A percentile compares a stretch with the other conserved stretches of the same genome.
These are phyloP conservation scores for Cladosporium sp. DNA, from an alignment of 2,329 filamentous ascomycete species.

Conservation along the genomic window DNA sequence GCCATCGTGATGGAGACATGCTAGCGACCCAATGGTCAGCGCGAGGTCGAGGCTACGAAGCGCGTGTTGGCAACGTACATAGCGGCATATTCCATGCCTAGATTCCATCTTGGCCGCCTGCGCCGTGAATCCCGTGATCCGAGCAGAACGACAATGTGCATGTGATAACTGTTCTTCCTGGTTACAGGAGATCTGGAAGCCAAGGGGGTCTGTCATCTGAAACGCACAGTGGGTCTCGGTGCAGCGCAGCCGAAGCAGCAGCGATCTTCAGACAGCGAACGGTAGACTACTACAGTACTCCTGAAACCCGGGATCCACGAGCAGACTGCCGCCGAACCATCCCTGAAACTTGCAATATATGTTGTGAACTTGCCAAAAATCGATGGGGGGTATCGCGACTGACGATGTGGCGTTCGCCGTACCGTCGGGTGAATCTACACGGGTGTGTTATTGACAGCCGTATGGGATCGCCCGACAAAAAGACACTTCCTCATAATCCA, in stretches of 20 bases:
- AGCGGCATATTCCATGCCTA: neutral
- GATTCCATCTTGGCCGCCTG: neutral
- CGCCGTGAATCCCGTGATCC: conserved; percentile 8
- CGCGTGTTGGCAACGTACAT: neutral
- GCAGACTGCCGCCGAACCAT: conserved; percentile 4
- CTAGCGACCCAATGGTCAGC: neutral
- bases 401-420: neutral
- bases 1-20: neutral
- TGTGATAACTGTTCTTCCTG: neutral
- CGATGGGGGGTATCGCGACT: neutral
- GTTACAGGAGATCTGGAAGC: conserved; percentile 5
- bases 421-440: neutral
- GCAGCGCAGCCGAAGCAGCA: conserved; percentile 8
- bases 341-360: neutral
- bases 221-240: conserved; percentile 10
- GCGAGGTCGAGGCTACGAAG: neutral
- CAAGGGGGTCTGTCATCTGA: neutral
- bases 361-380: neutral
- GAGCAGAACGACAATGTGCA: neutral
- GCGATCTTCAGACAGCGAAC: conserved; percentile 7
- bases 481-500: neutral
- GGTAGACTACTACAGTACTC: neutral
- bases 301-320: neutral
- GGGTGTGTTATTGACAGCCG: neutral
- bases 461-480: neutral